Evolutionary conservation across 306 rosid genomes (phyloP).

Genomic region (Macrotyloma uniflorum): DNA sequence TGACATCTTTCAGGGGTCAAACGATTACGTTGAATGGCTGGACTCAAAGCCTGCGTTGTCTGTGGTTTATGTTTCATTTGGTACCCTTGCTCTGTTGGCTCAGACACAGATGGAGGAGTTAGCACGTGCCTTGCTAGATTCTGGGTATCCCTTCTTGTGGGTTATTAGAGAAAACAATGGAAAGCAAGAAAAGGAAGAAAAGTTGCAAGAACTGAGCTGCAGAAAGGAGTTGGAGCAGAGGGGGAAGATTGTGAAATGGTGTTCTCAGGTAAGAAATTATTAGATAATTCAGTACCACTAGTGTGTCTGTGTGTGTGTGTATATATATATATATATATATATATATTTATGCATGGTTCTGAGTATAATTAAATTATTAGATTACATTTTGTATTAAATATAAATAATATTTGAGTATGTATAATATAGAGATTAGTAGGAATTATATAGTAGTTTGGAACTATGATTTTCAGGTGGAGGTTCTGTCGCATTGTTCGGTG

Average conservation of each 20-base stretch:
- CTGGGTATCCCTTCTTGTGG: conserved; percentile 58
- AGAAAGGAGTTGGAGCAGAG: conserved; percentile 38
- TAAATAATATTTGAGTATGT: too few relatives aligned
- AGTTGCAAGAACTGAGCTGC: conserved; percentile 3
- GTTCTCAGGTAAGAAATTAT: conserved; percentile 37
- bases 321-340: too few relatives aligned
- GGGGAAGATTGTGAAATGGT: conserved; percentile 64
- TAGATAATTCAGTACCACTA: too few relatives aligned
- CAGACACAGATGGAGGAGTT: conserved; percentile 65
- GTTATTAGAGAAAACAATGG: conserved; percentile 37
- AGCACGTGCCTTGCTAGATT: conserved; percentile 54
- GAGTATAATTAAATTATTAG: too few relatives aligned
- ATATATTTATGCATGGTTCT: too few relatives aligned
- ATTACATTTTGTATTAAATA: too few relatives aligned
- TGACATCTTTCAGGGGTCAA: conserved; percentile 26
- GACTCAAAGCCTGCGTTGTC: conserved; percentile 46
- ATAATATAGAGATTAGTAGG: too few relatives aligned
- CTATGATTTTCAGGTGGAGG: conserved; percentile 38
- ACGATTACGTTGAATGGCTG: conserved; percentile 57
- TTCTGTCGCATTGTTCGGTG: conserved; percentile 48
- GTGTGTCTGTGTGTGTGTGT: too few relatives aligned
- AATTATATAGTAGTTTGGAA: too few relatives aligned
- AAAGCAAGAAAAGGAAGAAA: neutral
- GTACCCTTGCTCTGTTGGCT: conserved; percentile 44
- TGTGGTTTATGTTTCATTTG: conserved; percentile 68